phyloP scores from a whole-genome alignment of 257 asterid species.

The Linaria vulgaris region DNA sequence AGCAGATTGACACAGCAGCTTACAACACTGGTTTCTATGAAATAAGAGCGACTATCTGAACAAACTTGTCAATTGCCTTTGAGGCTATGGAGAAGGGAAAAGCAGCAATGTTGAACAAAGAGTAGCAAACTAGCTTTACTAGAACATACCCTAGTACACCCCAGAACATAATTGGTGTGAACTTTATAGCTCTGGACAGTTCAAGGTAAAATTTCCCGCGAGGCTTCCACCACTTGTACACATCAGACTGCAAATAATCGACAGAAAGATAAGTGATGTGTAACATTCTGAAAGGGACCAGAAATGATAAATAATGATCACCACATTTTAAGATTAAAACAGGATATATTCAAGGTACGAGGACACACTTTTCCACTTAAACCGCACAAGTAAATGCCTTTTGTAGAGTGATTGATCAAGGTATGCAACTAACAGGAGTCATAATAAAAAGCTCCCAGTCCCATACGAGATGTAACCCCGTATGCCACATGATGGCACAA shows the following conservation, averaged over 20 bases:
- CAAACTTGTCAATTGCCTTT: slow-evolving; percentile 9
- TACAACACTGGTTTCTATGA: background rate
- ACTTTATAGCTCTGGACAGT: slow-evolving; percentile 74
- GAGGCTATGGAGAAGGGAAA: background rate
- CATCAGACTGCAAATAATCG: slow-evolving; percentile 58
- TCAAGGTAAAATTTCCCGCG: slow-evolving; percentile 57
- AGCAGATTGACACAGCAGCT: slow-evolving; percentile 11
- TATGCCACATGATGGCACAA: no score
- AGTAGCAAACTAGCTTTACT: slow-evolving; percentile 1
- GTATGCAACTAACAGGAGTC: no score
- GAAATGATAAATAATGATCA: background rate
- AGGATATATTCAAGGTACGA: no score
- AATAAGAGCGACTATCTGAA: background rate
- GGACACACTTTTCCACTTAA: no score
- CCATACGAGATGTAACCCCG: no score
- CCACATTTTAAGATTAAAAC: no score
- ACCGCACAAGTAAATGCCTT: no score
- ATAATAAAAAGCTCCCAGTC: no score
- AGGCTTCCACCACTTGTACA: slow-evolving; percentile 93
- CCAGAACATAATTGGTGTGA: slow-evolving; percentile 82
- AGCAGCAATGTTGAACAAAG: slow-evolving; percentile 14
- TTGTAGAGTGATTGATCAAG: no score
- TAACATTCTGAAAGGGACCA: background rate
- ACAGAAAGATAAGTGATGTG: slow-evolving; percentile 17
- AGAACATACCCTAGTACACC: slow-evolving; percentile 82